Base-by-base conservation (phyloP, 192 early-diverging fungal genomes). In the Allomyces macrogynus region DNA sequence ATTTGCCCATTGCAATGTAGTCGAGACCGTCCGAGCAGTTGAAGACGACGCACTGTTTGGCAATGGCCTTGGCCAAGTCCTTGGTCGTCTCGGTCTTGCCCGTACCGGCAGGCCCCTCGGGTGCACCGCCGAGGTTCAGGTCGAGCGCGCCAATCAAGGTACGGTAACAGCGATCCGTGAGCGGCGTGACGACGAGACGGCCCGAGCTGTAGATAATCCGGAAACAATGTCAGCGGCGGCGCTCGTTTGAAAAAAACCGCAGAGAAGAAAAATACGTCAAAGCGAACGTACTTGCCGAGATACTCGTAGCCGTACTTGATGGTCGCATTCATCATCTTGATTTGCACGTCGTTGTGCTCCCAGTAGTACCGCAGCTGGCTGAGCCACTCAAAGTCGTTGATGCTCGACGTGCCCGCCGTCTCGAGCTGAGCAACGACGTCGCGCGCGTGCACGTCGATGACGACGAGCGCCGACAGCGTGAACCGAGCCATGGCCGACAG, bases 21-120 rank as follows among this genome's bases (percentile, higher is more conserved):
- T 99, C 97, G 79, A 99, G 98, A 67, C 88, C 94, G 78, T 99
- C 97, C 69, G 98, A 95, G 77, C 97, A 99, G 78, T 95, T 98
- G 72, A 99, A 98, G 43, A 99, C 97, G 64, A 99, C 88, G 25
- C 90, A 89, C 72, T 95, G 93, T 24, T 94, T 82, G 9, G 95
- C 97, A 23, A 99, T 78, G 66, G 95, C 89, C 32, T 82, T 79
- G 67, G 92, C 97, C 68, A 99, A 75, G 0, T 95, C 92, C 73
- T 99, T 99, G 66, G 95, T 94, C 20, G 89, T 89, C 75, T 99
- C 97, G 1, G 95, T 99, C 76, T 99, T 99, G 64, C 97, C 97
- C 0, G 97, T 99, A 63, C 95, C 97, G 3, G 95, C 95, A 10
- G 93, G 95, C 12, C 97, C 97, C 65, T 96, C 97, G 9, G 97